A percentile compares a stretch with the other conserved stretches of the same genome.
These are phyloP conservation scores for Phytophthora sp. DNA, from an alignment of 352 stramenopile genomes.

Conservation along the genomic window DNA sequence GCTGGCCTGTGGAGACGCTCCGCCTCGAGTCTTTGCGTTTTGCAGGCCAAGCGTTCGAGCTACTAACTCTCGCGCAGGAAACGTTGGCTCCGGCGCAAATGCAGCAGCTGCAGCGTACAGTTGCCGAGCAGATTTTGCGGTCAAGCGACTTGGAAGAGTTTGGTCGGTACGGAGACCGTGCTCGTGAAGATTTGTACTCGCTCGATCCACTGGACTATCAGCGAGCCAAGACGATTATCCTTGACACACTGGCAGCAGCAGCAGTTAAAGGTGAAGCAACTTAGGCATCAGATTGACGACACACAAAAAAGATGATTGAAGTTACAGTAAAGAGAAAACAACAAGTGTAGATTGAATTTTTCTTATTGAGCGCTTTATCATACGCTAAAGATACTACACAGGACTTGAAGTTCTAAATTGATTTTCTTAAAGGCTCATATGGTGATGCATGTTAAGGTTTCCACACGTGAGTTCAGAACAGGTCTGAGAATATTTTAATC, in stretches of 20 bases:
- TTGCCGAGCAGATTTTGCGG: conserved; percentile 64
- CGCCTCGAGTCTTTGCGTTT: conserved; percentile 75
- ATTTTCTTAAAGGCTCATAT: conserved; percentile 67
- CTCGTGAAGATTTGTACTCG: conserved; percentile 67
- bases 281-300: too few species aligned
- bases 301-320: conserved; percentile 3
- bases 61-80: conserved; percentile 56
- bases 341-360: conserved; percentile 15
- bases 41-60: conserved; percentile 69
- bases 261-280: conserved; percentile 25
- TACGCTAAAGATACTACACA: too few species aligned
- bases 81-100: conserved; percentile 48
- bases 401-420: too few species aligned
- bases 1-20: conserved; percentile 70
- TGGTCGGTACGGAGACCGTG: conserved; percentile 29
- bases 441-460: conserved; percentile 90
- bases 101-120: conserved; percentile 55
- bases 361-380: neutral
- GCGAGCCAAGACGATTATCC: conserved; percentile 57
- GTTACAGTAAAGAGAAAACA: neutral
- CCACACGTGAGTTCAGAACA: conserved; percentile 87
- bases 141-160: conserved; percentile 71
- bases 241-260: conserved; percentile 61
- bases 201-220: conserved; percentile 76
- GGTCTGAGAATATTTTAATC: conserved; percentile 87